Conservation (phyloP, 2,329 filamentous ascomycete species). For the Fusarium coicis region DNA sequence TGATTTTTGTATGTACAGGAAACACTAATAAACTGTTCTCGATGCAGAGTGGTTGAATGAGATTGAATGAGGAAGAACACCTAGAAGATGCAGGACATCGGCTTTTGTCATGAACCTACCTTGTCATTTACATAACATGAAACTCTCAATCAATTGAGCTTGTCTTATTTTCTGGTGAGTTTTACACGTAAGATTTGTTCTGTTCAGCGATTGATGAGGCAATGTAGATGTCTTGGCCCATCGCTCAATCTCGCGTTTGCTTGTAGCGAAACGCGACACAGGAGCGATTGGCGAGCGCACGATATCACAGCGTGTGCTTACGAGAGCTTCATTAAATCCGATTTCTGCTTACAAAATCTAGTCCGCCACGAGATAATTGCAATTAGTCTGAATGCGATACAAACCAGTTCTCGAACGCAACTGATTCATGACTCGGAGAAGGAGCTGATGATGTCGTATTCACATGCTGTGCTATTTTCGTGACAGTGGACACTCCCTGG, state of each 20-base stretch:
- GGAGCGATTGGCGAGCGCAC: not conserved
- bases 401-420: no score
- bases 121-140: no score
- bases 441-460: not conserved
- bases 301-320: not conserved
- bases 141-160: not conserved
- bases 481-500: not conserved
- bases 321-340: not conserved
- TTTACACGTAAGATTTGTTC: not conserved
- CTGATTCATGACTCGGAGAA: not conserved
- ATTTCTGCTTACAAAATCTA: not conserved
- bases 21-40: rapidly evolving
- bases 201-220: not conserved
- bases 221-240: not conserved
- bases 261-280: not conserved
- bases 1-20: not conserved
- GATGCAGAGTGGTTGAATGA: rapidly evolving
- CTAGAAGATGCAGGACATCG: rapidly evolving
- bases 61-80: not conserved
- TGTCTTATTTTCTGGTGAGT: not conserved
- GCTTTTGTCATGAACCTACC: not conserved
- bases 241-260: slow-evolving; percentile 1
- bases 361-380: rapidly evolving
- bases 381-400: not conserved
- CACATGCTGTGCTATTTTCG: not conserved